Evolutionary conservation across 2,329 filamentous ascomycete species (phyloP).

Genomic region (Colletotrichum kahawae): DNA sequence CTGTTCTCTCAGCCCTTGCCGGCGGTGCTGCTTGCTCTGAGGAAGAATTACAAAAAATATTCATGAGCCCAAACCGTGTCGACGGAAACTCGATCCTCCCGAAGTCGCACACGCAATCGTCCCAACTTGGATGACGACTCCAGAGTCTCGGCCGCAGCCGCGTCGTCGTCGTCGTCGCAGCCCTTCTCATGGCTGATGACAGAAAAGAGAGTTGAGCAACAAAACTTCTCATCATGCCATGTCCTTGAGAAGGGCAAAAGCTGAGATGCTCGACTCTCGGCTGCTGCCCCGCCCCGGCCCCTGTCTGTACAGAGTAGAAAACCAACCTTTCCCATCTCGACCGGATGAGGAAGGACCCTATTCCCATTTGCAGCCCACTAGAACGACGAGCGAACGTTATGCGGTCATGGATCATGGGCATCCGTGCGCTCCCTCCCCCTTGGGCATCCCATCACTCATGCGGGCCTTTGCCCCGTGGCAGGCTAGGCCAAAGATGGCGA

Average conservation of each 20-base stretch:
- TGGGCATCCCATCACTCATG: conserved; percentile 6
- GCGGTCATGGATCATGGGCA: conserved; percentile 15
- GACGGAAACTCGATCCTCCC: background rate
- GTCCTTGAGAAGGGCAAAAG: background rate
- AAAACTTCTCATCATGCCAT: conserved; percentile 3
- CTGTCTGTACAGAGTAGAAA: background rate
- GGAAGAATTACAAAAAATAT: background rate
- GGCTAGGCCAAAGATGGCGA: conserved; percentile 2
- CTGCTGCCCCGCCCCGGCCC: background rate
- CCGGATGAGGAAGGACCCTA: conserved; percentile 20
- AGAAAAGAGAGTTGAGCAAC: background rate
- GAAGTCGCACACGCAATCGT: conserved; percentile 16
- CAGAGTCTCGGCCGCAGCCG: background rate
- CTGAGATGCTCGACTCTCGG: background rate
- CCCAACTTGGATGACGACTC: conserved; percentile 14
- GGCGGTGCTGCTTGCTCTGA: background rate
- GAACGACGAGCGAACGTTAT: conserved; percentile 11
- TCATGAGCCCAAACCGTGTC: background rate
- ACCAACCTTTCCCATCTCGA: conserved; percentile 7
- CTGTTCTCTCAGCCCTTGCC: background rate
- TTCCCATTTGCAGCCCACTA: conserved; percentile 6
- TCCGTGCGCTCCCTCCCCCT: conserved; percentile 5
- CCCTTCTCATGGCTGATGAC: background rate
- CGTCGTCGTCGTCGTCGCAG: background rate
- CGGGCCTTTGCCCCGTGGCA: conserved; percentile 12